Evolutionary conservation across 2,329 filamentous ascomycete species (phyloP).

Genomic region (Fusarium sp.): DNA sequence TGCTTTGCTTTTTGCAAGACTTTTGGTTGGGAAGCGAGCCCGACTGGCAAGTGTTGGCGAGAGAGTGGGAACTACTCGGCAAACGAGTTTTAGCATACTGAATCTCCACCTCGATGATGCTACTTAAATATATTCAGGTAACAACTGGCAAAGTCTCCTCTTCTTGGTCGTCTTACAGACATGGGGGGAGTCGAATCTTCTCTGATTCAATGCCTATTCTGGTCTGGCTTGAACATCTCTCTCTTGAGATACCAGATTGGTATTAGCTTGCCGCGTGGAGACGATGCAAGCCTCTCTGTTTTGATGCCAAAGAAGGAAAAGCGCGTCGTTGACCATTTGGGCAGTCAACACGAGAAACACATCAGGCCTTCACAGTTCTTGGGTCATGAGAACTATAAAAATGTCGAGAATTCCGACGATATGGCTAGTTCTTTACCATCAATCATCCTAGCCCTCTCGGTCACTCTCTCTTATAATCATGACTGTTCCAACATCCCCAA

Average conservation of each 20-base stretch:
- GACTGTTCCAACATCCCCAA: not conserved
- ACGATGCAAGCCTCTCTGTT: not conserved
- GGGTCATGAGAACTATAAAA: not conserved
- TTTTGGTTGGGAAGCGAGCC: constrained; percentile 42
- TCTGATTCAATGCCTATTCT: not conserved
- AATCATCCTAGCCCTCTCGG: not conserved
- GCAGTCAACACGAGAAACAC: not conserved
- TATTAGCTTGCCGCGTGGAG: not conserved
- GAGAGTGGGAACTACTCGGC: constrained; percentile 8
- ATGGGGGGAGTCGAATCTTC: not conserved
- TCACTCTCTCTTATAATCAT: not conserved
- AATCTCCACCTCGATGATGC: not conserved
- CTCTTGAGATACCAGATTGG: not conserved
- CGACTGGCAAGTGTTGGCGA: constrained; percentile 45
- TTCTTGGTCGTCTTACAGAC: not conserved
- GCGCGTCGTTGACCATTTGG: not conserved
- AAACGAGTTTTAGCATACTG: not conserved
- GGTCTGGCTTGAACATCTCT: not conserved
- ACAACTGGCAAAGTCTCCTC: not conserved
- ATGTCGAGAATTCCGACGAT: not conserved
- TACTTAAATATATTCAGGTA: not conserved
- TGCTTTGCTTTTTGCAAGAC: constrained; percentile 20
- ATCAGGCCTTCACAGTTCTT: not conserved
- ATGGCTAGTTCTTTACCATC: not conserved
- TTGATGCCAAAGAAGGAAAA: not conserved